Conservation (phyloP, 129 eudicot species). For the Pittosporum tobira region DNA sequence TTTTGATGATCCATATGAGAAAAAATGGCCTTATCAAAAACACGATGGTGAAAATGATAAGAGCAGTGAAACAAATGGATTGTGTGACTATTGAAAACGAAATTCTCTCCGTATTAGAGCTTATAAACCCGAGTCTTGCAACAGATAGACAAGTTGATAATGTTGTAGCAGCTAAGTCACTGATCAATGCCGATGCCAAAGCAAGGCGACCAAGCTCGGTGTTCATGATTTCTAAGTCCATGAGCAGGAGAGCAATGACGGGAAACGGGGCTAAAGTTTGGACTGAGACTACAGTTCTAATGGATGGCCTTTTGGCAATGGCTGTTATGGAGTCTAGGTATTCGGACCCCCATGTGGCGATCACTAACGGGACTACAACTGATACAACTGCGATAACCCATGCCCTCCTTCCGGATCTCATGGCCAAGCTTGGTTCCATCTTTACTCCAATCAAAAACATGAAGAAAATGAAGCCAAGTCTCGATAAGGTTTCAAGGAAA, state of each 20-base stretch:
- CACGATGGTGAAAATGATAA: conserved; percentile 10
- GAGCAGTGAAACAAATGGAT: not conserved
- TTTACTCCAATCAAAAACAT: conserved; percentile 33
- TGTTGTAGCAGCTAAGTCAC: conserved; percentile 17
- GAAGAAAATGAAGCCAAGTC: conserved; percentile 32
- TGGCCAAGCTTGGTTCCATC: conserved; percentile 25
- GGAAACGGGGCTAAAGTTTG: conserved; percentile 26
- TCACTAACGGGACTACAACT: conserved; percentile 6
- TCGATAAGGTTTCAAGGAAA: conserved; percentile 25
- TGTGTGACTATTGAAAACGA: not conserved
- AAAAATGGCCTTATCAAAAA: conserved; percentile 12
- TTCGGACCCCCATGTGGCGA: not conserved
- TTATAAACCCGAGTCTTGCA: not conserved
- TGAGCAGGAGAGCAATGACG: conserved; percentile 25
- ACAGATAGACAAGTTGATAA: not conserved
- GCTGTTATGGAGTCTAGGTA: not conserved
- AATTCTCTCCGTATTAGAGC: not conserved
- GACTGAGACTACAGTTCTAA: conserved; percentile 2
- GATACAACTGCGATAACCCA: conserved; percentile 30
- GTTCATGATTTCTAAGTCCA: conserved; percentile 33
- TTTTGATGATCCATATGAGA: conserved; percentile 21
- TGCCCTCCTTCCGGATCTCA: conserved; percentile 23
- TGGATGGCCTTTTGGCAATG: conserved; percentile 14
- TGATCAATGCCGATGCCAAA: conserved; percentile 24
- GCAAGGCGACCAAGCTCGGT: conserved; percentile 41